These are phyloP conservation scores for Bonia amplexicaulis DNA, from an alignment of 176 grass and related monocot species.

Conservation along the genomic window DNA sequence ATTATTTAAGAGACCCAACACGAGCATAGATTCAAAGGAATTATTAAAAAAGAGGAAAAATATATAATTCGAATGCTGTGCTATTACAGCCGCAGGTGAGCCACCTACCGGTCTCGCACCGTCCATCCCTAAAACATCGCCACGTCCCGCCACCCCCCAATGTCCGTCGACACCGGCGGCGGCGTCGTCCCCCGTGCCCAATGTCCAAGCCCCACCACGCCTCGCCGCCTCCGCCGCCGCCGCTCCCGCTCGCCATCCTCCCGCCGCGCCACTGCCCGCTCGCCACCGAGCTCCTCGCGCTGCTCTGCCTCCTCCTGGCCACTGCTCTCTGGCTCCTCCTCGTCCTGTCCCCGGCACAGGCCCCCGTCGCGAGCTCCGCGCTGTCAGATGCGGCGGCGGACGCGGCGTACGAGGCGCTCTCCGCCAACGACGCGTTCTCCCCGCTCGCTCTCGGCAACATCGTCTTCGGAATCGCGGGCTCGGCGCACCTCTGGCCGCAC, in stretches of 20 bases:
- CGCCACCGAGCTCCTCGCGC: slow-evolving; percentile 19
- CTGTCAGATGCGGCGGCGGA: background rate
- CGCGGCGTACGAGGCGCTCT: background rate
- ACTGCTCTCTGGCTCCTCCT: slow-evolving; percentile 41
- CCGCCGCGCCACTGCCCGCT: slow-evolving; percentile 30
- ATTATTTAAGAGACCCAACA: background rate
- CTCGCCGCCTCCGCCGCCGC: slow-evolving; percentile 16
- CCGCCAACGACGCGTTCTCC: background rate
- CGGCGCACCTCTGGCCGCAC: slow-evolving; percentile 78
- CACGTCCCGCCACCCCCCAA: slow-evolving; percentile 28
- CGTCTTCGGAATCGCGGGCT: slow-evolving; percentile 90
- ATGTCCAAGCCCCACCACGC: slow-evolving; percentile 47
- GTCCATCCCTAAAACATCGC: slow-evolving; percentile 41
- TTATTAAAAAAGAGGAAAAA: background rate
- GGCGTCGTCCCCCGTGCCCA: slow-evolving; percentile 39
- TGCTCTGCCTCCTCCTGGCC: slow-evolving; percentile 35
- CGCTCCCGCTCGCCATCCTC: slow-evolving; percentile 44
- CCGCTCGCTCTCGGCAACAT: slow-evolving; percentile 59
- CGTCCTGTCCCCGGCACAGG: slow-evolving; percentile 10
- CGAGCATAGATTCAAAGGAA: background rate
- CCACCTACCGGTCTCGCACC: slow-evolving; percentile 6
- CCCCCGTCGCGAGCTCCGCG: background rate
- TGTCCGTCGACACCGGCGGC: slow-evolving; percentile 42
- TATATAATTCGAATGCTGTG: background rate
- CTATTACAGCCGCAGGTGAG: slow-evolving; percentile 28